These are phyloP conservation scores for Ogataea trehalophila DNA, from an alignment of 805 yeast species.

Conservation along the genomic window DNA sequence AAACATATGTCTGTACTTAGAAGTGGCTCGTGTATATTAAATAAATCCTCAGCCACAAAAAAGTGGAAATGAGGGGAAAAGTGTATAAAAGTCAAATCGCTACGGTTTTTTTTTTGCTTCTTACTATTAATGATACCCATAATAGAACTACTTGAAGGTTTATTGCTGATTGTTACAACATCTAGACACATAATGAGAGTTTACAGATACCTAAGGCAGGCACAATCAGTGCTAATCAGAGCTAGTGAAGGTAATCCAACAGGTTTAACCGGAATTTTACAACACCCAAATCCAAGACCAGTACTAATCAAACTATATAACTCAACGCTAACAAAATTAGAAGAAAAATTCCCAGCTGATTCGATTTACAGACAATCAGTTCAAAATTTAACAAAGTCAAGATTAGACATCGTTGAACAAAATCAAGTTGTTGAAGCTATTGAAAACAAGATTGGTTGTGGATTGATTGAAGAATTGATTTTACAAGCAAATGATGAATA, in stretches of 20 bases:
- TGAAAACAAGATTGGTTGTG: conserved; percentile 73
- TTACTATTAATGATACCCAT: too few relatives aligned
- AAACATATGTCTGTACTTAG: too few relatives aligned
- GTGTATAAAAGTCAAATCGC: too few relatives aligned
- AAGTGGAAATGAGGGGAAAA: too few relatives aligned
- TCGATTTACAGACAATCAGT: conserved; percentile 76
- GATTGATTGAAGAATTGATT: conserved; percentile 76
- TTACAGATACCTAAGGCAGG: conserved; percentile 34
- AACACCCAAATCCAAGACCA: conserved; percentile 83
- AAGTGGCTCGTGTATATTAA: too few relatives aligned
- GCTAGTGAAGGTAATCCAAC: conserved; percentile 68
- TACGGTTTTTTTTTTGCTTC: too few relatives aligned
- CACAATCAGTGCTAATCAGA: conserved; percentile 44
- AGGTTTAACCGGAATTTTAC: conserved; percentile 72
- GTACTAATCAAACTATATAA: conserved; percentile 67
- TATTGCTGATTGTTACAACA: too few relatives aligned
- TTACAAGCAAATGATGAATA: conserved; percentile 82
- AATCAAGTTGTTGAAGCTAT: conserved; percentile 60
- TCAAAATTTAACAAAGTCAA: conserved; percentile 63
- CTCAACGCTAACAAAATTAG: conserved; percentile 57
- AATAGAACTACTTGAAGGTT: too few relatives aligned
- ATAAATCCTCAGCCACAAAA: too few relatives aligned
- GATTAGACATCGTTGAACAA: conserved; percentile 60
- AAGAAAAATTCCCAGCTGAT: conserved; percentile 58
- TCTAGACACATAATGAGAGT: conserved; percentile 30